Percentiles rank a stretch among this genome's conserved stretches.
These are phyloP conservation scores for Metrosideros polymorpha DNA, from an alignment of 441 rosid species.

Conservation along the genomic window DNA sequence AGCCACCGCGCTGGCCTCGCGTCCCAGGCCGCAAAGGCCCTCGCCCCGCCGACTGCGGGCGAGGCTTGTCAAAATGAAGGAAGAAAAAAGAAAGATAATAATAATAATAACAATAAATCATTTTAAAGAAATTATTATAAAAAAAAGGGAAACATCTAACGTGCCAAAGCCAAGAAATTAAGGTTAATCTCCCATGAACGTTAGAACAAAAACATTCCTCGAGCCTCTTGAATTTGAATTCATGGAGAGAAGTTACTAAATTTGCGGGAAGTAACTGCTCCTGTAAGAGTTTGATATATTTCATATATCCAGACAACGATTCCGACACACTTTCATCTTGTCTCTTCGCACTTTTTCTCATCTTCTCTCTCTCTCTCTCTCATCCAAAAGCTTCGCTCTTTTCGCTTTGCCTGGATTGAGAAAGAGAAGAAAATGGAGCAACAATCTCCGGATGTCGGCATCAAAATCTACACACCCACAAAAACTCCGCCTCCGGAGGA, in stretches of 20 bases:
- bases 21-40: conserved; percentile 60
- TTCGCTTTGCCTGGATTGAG: background rate
- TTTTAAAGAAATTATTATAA: background rate
- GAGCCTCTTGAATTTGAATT: background rate
- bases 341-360: background rate
- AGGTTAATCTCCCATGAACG: background rate
- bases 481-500: background rate
- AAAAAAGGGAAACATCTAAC: background rate
- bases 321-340: background rate
- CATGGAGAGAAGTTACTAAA: background rate
- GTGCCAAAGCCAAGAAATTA: background rate
- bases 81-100: no score
- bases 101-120: no score
- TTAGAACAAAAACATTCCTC: background rate
- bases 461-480: conserved; percentile 7
- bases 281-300: background rate
- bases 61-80: no score
- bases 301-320: background rate
- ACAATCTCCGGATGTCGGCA: background rate
- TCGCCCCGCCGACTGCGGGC: no score
- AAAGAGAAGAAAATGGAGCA: background rate
- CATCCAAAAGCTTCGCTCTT: background rate
- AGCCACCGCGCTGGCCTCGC: conserved; percentile 76
- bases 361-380: background rate
- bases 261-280: background rate